These are phyloP conservation scores for Solanum lycopersicoides DNA, from an alignment of 257 asterid species.

Conservation along the genomic window DNA sequence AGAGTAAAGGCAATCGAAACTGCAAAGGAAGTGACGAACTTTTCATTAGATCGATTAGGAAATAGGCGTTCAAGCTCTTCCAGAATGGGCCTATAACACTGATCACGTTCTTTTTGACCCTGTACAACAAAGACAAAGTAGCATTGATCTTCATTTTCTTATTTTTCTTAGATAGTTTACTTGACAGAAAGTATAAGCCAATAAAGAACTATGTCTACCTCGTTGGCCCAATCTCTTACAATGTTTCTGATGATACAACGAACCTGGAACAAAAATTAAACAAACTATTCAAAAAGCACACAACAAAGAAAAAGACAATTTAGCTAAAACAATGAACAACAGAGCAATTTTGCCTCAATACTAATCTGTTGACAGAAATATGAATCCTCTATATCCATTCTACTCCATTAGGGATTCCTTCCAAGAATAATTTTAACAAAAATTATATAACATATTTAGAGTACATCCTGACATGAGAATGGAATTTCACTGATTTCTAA, in stretches of 20 bases:
- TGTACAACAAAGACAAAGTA: constrained; percentile 9
- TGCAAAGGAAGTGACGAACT: constrained; percentile 19
- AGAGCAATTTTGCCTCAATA: background rate
- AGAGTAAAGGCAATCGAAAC: background rate
- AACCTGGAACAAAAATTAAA: constrained; percentile 39
- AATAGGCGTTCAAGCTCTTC: constrained; percentile 68
- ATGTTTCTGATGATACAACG: constrained; percentile 91
- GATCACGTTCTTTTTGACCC: constrained; percentile 93
- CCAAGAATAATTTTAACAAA: background rate
- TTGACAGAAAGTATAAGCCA: background rate
- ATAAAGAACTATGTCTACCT: constrained; percentile 38
- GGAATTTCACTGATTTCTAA: background rate
- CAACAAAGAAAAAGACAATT: background rate
- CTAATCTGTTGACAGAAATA: background rate
- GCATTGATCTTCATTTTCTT: background rate
- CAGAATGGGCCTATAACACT: constrained; percentile 85
- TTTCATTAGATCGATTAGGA: constrained; percentile 50
- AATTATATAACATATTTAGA: background rate
- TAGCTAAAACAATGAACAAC: background rate
- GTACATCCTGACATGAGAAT: background rate
- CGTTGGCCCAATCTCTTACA: constrained; percentile 96
- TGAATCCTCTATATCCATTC: background rate
- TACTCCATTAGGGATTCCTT: background rate
- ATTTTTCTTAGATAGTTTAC: background rate
- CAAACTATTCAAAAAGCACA: background rate